phyloP scores from a whole-genome alignment of 495 filamentous ascomycete genomes.

The Penicillium robsamsonii region DNA sequence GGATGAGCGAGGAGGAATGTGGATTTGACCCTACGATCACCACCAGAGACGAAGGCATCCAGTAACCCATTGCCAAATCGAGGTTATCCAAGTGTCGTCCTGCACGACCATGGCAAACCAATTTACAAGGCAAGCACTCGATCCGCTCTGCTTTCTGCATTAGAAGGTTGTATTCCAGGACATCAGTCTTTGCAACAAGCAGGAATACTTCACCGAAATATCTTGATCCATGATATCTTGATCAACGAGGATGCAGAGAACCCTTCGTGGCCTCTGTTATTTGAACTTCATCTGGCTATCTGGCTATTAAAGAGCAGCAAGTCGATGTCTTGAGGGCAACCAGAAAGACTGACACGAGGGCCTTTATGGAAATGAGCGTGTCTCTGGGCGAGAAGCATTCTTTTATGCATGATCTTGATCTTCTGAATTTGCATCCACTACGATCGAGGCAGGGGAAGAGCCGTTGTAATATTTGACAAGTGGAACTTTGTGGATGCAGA shows the following conservation, averaged over 20 bases:
- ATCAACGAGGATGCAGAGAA: constrained; percentile 35
- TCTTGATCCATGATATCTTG: constrained; percentile 40
- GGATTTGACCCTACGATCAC: too few relatives aligned
- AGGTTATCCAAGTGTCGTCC: too few relatives aligned
- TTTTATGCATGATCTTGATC: constrained; percentile 44
- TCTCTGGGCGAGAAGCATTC: constrained; percentile 25
- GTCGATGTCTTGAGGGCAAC: constrained; percentile 22
- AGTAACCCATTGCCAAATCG: too few relatives aligned
- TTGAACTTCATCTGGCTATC: constrained; percentile 39
- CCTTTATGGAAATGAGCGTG: constrained; percentile 33
- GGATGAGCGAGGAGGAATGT: too few relatives aligned
- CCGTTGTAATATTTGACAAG: constrained; percentile 19
- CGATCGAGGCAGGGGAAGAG: constrained; percentile 18
- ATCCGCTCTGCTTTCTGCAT: too few relatives aligned
- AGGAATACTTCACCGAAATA: constrained; percentile 34
- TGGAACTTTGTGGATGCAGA: constrained; percentile 28
- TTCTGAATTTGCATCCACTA: constrained; percentile 51
- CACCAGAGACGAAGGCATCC: too few relatives aligned
- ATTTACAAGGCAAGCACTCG: too few relatives aligned
- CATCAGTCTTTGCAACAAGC: constrained; percentile 32
- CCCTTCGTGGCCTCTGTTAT: constrained; percentile 30
- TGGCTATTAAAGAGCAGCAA: constrained; percentile 27
- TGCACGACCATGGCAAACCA: too few relatives aligned
- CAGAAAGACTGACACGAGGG: constrained; percentile 31
- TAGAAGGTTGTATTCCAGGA: constrained; percentile 42